Evolutionary conservation across 2,329 filamentous ascomycete species (phyloP).

Genomic region (Xylariaceae sp.): DNA sequence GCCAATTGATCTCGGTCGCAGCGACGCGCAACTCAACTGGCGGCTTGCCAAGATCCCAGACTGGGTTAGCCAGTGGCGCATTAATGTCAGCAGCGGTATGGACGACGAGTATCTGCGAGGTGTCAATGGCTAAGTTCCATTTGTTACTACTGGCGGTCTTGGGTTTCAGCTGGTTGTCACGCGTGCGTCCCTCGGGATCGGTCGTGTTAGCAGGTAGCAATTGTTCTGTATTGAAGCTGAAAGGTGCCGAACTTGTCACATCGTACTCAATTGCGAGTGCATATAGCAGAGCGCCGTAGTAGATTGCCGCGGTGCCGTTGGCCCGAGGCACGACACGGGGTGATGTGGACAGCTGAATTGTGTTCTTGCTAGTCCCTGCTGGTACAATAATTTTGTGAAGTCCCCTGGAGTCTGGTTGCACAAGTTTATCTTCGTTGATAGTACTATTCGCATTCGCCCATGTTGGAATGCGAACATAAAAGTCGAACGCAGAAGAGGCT

Average conservation of each 20-base stretch:
- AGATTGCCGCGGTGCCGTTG: slow-evolving; percentile 31
- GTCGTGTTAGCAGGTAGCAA: not conserved
- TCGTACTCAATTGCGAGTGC: slow-evolving; percentile 28
- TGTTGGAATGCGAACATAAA: slow-evolving; percentile 31
- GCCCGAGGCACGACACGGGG: slow-evolving; percentile 27
- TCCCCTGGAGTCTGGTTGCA: slow-evolving; percentile 13
- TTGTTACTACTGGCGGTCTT: slow-evolving; percentile 22
- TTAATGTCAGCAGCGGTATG: slow-evolving; percentile 9
- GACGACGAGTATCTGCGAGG: slow-evolving; percentile 28
- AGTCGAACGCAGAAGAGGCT: slow-evolving; percentile 26
- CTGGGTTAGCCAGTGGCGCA: slow-evolving; percentile 20
- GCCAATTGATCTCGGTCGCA: slow-evolving; percentile 31
- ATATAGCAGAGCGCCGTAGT: slow-evolving; percentile 31
- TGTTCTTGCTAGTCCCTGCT: slow-evolving; percentile 19
- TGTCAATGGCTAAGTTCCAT: slow-evolving; percentile 33
- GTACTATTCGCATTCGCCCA: slow-evolving; percentile 28
- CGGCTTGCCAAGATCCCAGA: slow-evolving; percentile 29
- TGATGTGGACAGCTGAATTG: slow-evolving; percentile 24
- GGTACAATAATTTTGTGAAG: slow-evolving; percentile 25
- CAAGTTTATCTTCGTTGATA: slow-evolving; percentile 1
- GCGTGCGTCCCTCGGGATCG: not conserved
- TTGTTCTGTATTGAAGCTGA: not conserved
- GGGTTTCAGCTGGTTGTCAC: not conserved
- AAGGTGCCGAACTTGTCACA: slow-evolving; percentile 16
- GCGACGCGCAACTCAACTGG: slow-evolving; percentile 31